Evolutionary conservation across 2,329 filamentous ascomycete genomes (phyloP), one percentile per base, ranked within the genome.

Genomic region (Claviceps digitariae): DNA sequence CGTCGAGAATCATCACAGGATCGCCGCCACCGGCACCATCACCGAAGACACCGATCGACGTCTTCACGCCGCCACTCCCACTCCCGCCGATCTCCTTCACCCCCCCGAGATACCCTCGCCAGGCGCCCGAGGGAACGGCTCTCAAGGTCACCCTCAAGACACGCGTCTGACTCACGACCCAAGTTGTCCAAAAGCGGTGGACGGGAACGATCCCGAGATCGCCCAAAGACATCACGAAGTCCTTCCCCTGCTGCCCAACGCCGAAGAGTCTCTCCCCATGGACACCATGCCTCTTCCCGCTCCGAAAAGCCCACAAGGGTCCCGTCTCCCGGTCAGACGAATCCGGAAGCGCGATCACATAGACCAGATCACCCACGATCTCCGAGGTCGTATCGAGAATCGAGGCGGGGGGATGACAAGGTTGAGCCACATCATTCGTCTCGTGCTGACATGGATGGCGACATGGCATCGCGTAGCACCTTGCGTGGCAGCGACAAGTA

Each of bases 361-460:
- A 38, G 29, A 17, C 43, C 44, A 29, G 59, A 49, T 46, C 61
- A 57, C 12, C 61, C 64, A 36, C 59, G 59, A 10, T 67, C 64
- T 48, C 65, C 66, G 36, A 58, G 56, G 40, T 47, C 56, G 15
- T 59, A 61, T 54, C 61, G 60, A 49, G 64, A 67, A 27, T 56
- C 55, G 31, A 62, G 61, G 48, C 59, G 60, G 50, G 59, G 59
- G 66, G 62, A 65, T 50, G 61, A 59, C n/a, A 57, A 61, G 3
- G 49, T 58, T 5, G 66, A 62, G 40, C 60, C 58, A 40, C 60
- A 68, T 48, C 67, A 68, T 46, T 74, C 75, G 20, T 74, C 73
- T 20, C 69, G 73, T 12, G 74, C 76, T 13, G 76, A 74, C 50
- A 65, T 74, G 41, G 75, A 79, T 59, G 73, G 76, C 54, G 74